Percentiles rank a stretch among this genome's conserved stretches.
phyloP scores from a whole-genome alignment of 108 stramenopile species.

The Stephanodiscus minutulus region DNA sequence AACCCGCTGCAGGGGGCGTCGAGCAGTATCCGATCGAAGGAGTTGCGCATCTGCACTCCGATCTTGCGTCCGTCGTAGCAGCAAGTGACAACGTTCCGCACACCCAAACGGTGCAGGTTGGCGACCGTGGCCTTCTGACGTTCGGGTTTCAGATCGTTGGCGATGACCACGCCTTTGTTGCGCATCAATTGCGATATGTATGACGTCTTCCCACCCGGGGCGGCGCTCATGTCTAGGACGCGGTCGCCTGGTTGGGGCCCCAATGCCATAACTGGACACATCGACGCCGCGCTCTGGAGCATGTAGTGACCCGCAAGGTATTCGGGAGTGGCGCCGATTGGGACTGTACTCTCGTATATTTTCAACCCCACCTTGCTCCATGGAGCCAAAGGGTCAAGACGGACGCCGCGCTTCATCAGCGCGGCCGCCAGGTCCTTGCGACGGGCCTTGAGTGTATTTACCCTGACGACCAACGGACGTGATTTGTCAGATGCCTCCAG shows the following conservation, averaged over 20 bases:
- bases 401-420: constrained; percentile 96
- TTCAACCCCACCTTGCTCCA: constrained; percentile 99
- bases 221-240: constrained; percentile 96
- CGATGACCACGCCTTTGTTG: constrained; percentile 94
- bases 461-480: constrained; percentile 94
- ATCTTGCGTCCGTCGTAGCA: constrained; percentile 94
- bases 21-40: constrained; percentile 94
- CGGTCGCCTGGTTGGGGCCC: constrained; percentile 93
- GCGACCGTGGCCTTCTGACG: constrained; percentile 98
- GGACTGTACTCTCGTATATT: constrained; percentile 95
- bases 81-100: constrained; percentile 92
- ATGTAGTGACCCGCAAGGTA: constrained; percentile 99
- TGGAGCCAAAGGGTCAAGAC: constrained; percentile 93
- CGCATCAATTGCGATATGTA: constrained; percentile 98
- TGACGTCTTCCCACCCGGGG: constrained; percentile 98
- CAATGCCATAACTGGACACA: constrained; percentile 97
- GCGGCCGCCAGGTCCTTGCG: constrained; percentile 96
- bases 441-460: constrained; percentile 98
- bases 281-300: constrained; percentile 97
- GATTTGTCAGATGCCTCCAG: constrained; percentile 94
- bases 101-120: constrained; percentile 97
- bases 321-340: constrained; percentile 99
- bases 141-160: constrained; percentile 94
- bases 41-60: constrained; percentile 79
- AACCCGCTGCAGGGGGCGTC: constrained; percentile 99